Conservation (phyloP, 345 rosid genomes). For the Raphanus sativus region DNA sequence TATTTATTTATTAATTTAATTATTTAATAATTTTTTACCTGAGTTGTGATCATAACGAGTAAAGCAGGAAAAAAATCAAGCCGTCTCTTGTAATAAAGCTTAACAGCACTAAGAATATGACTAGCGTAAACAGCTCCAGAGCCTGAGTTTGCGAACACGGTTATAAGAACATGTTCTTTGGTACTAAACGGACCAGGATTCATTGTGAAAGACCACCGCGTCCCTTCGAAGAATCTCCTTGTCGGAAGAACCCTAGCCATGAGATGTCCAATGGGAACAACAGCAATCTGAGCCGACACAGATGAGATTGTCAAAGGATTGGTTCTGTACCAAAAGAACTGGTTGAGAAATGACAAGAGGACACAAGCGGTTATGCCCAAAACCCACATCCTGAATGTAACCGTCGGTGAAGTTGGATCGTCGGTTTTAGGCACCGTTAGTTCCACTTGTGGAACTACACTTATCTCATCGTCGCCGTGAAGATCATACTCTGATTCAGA, state of each 20-base stretch:
- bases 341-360: constrained; percentile 68
- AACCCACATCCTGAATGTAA: constrained; percentile 90
- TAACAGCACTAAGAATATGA: constrained; percentile 71
- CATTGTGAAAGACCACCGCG: constrained; percentile 53
- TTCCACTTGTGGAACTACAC: constrained; percentile 65
- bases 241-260: constrained; percentile 60
- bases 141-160: constrained; percentile 75
- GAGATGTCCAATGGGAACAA: constrained; percentile 73
- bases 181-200: constrained; percentile 87
- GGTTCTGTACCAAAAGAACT: constrained; percentile 82
- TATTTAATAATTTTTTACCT: constrained; percentile 55
- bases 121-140: constrained; percentile 74
- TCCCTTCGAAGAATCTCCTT: constrained; percentile 49
- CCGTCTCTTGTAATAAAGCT: constrained; percentile 55
- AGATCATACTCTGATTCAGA: neutral
- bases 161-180: constrained; percentile 85
- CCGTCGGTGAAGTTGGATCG: constrained; percentile 57
- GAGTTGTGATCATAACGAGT: constrained; percentile 75
- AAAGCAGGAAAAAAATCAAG: constrained; percentile 62
- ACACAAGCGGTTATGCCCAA: constrained; percentile 61
- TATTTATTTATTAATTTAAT: too few species aligned
- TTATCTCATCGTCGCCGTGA: constrained; percentile 32
- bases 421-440: constrained; percentile 80
- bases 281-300: constrained; percentile 81
- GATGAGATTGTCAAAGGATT: constrained; percentile 53